Evolutionary conservation across 2,329 filamentous ascomycete species (phyloP), one percentile per base, ranked within the genome.

Genomic region (Neofusicoccum kwambonambiense): DNA sequence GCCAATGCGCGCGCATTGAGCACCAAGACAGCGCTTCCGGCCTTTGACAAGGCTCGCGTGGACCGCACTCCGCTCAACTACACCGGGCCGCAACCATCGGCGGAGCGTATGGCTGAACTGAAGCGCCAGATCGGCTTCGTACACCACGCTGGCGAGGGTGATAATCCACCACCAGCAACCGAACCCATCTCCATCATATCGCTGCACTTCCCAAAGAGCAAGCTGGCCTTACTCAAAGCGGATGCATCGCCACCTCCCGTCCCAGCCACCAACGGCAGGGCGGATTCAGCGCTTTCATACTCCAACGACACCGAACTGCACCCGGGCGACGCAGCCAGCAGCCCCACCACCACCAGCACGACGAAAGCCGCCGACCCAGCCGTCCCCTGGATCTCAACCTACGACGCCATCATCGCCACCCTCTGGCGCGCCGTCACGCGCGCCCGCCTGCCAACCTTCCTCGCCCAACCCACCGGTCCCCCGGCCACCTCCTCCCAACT

Each of bases 351-450:
- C 34, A 72, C 70, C 64, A 41, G 22, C 13, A 58, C 67, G n/a
- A 63, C 65, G 6, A 47, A 50, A 19, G 42, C 37, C 15, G 22
- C 61, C 7, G 31, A 3, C 3, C 22, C 22, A 22, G 22, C 22
- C 22, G 22, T 60, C 57, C 17, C 51, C 44, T 13, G 71, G 68
- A 67, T 50, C 27, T 73, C 71, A 15, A 72, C 69, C 3, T 73
- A 72, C 64, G 71, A 73, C 57, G 68, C 69, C 39, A 67, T 73
- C 15, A 65, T 72, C 22, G 69, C 68, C 1, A 39, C 70, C n/a
- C 58, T 72, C 37, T 73, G 71, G 71, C 67, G 67, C 27, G 64
- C 64, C 22, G 65, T 70, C 6, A 68, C 67, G 8, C 69, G 67
- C 2, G 69, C 71, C 47, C 70, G 70, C 49, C 17, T 68, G 7